These are phyloP conservation scores for Encephalitozoon intestinalis DNA, from an alignment of 371 early-diverging fungal species.

Conservation along the genomic window DNA sequence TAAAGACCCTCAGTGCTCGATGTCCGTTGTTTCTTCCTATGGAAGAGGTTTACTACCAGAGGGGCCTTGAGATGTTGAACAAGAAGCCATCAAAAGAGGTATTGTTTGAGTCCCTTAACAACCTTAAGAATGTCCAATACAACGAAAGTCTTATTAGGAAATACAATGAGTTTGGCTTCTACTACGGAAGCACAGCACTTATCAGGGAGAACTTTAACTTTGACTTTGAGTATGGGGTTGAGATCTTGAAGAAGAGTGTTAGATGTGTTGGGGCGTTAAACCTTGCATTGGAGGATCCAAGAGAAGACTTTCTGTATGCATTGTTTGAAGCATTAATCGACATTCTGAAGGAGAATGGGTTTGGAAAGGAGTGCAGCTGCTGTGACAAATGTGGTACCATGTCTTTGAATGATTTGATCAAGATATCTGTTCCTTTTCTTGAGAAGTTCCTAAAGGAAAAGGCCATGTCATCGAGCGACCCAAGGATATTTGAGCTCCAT, in stretches of 20 bases:
- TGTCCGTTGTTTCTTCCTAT: slow-evolving; percentile 43
- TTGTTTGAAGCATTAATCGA: slow-evolving; percentile 49
- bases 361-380: slow-evolving; percentile 24
- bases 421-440: slow-evolving; percentile 38
- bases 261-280: slow-evolving; percentile 41
- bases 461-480: not conserved
- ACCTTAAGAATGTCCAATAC: slow-evolving; percentile 33
- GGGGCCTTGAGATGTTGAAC: slow-evolving; percentile 40
- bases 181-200: slow-evolving; percentile 38
- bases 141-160: slow-evolving; percentile 27
- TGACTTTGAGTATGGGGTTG: slow-evolving; percentile 11
- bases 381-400: slow-evolving; percentile 3
- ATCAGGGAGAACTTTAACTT: slow-evolving; percentile 32
- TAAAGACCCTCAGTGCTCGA: slow-evolving; percentile 30
- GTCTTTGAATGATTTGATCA: slow-evolving; percentile 4
- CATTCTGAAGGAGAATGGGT: slow-evolving; percentile 8
- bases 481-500: slow-evolving; percentile 30
- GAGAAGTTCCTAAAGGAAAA: slow-evolving; percentile 40
- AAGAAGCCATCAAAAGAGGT: slow-evolving; percentile 12
- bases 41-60: slow-evolving; percentile 46
- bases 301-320: slow-evolving; percentile 47
- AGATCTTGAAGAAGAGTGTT: slow-evolving; percentile 16
- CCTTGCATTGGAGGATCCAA: slow-evolving; percentile 31
- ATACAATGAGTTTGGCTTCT: slow-evolving; percentile 42
- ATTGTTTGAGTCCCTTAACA: slow-evolving; percentile 26